Conservation (phyloP, 164 flowering plant species). For the Taxillus chinensis region DNA sequence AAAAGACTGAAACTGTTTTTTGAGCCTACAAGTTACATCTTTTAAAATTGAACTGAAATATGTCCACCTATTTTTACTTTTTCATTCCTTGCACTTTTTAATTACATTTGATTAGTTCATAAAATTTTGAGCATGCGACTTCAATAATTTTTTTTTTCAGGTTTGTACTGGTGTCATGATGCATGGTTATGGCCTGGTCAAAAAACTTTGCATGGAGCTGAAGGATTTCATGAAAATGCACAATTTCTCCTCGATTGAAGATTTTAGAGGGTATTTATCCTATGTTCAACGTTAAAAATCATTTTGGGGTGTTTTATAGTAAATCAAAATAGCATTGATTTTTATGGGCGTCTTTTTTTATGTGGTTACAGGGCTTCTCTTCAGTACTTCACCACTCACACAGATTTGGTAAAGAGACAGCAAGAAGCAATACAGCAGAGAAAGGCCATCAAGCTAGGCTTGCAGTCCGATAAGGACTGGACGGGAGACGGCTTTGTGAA, state of each 20-base stretch:
- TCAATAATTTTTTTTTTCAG: constrained; percentile 23
- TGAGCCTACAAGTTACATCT: no score
- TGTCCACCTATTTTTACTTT: no score
- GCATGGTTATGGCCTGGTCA: constrained; percentile 93
- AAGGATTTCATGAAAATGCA: constrained; percentile 90
- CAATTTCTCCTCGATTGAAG: constrained; percentile 79
- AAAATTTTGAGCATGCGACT: no score
- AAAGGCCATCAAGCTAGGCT: constrained; percentile 70
- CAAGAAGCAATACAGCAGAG: constrained; percentile 73
- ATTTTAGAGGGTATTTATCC: constrained; percentile 73
- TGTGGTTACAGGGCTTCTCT: constrained; percentile 53
- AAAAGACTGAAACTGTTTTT: no score
- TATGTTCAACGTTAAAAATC: not conserved
- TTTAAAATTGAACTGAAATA: no score
- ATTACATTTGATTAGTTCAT: no score
- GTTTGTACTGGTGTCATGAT: constrained; percentile 99
- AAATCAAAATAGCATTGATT: not conserved
- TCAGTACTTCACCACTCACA: constrained; percentile 83
- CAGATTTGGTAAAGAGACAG: constrained; percentile 70
- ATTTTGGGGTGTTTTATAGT: not conserved
- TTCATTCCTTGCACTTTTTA: no score
- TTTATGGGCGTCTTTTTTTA: not conserved
- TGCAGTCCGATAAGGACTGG: constrained; percentile 93
- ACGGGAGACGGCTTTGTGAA: constrained; percentile 95
- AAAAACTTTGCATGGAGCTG: constrained; percentile 70